These are phyloP conservation scores for Cylindrotheca fusiformis DNA, from an alignment of 108 stramenopile genomes.

Conservation along the genomic window DNA sequence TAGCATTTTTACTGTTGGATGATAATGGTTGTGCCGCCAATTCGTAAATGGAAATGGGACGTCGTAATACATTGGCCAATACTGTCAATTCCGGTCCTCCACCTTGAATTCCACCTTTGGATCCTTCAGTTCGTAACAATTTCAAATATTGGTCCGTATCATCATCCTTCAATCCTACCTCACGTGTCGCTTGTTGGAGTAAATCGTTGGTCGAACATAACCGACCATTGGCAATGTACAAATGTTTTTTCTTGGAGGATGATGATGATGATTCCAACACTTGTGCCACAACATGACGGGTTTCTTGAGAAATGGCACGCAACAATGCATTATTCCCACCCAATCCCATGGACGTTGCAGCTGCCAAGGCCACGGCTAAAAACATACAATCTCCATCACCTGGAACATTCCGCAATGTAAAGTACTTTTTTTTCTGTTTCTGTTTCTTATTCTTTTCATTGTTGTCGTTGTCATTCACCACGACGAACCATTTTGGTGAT, in stretches of 20 bases:
- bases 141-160: conserved; percentile 47
- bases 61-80: conserved; percentile 63
- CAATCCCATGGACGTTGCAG: conserved; percentile 57
- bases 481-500: conserved; percentile 21
- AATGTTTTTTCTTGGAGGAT: conserved; percentile 39
- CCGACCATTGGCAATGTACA: conserved; percentile 24
- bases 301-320: conserved; percentile 42
- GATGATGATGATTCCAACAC: too few species aligned
- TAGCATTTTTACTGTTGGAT: conserved; percentile 6
- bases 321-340: conserved; percentile 40
- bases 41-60: conserved; percentile 83
- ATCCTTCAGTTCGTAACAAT: conserved; percentile 44
- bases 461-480: conserved; percentile 8
- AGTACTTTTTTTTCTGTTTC: conserved; percentile 15
- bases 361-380: conserved; percentile 56
- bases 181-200: conserved; percentile 45
- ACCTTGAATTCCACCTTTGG: conserved; percentile 61
- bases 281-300: conserved; percentile 56
- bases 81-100: conserved; percentile 79
- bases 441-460: too few species aligned
- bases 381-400: conserved; percentile 82
- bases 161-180: conserved; percentile 40
- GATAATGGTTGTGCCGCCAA: conserved; percentile 15
- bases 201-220: conserved; percentile 40
- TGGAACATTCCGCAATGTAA: conserved; percentile 69